Evolutionary conservation across 202 grass and related monocot genomes (phyloP).

Genomic region (Zizania palustris): DNA sequence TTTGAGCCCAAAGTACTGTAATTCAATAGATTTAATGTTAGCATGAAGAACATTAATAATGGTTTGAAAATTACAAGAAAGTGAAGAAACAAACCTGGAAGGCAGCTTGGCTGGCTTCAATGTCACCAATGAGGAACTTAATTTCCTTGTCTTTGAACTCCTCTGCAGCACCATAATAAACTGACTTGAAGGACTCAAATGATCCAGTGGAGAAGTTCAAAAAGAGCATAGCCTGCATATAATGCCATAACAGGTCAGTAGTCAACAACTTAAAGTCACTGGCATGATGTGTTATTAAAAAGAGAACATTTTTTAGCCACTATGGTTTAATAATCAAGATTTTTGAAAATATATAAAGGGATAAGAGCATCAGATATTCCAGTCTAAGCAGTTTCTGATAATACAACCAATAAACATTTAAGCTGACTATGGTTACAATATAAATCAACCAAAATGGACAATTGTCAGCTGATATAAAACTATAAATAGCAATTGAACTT

Average conservation of each 20-base stretch:
- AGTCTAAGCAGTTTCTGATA: background rate
- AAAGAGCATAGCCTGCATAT: constrained; percentile 77
- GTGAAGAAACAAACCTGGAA: constrained; percentile 63
- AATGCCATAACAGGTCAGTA: constrained; percentile 27
- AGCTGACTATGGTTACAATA: background rate
- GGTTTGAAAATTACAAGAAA: background rate
- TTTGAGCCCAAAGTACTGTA: constrained; percentile 84
- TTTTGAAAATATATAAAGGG: background rate
- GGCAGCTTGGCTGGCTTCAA: constrained; percentile 72
- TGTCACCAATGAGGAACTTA: constrained; percentile 87
- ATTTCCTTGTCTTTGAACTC: constrained; percentile 73
- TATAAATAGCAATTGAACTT: background rate
- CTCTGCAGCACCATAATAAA: constrained; percentile 58
- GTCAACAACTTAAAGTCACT: background rate
- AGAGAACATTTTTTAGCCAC: background rate
- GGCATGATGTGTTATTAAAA: background rate
- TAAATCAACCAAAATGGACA: too few relatives aligned
- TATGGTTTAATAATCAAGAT: background rate
- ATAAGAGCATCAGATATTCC: too few relatives aligned
- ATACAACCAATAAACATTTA: background rate
- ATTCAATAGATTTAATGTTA: background rate
- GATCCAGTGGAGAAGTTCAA: constrained; percentile 72
- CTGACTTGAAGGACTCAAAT: constrained; percentile 72
- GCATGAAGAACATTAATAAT: constrained; percentile 5
- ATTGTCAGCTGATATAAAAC: too few relatives aligned